phyloP scores from a whole-genome alignment of 2,329 filamentous ascomycete genomes.

The Beauveria pseudobassiana region DNA sequence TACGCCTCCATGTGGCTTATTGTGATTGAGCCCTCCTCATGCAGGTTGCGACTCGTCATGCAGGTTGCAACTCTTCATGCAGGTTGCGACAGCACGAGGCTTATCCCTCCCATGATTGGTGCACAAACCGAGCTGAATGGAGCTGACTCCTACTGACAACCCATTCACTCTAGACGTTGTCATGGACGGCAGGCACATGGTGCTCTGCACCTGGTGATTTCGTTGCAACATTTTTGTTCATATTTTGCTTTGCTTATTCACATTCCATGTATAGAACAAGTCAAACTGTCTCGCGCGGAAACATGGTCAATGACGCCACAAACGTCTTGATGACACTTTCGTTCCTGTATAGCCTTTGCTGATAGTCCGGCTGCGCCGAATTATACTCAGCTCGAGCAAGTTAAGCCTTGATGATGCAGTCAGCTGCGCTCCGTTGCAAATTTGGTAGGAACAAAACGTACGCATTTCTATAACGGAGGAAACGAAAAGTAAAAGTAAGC shows the following conservation, averaged over 20 bases:
- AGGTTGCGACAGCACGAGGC: neutral
- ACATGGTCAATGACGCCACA: neutral
- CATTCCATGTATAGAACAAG: neutral
- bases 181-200: neutral
- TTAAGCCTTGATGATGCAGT: constrained; percentile 1
- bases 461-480: neutral
- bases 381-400: neutral
- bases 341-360: neutral
- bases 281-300: neutral
- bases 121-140: neutral
- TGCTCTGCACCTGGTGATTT: neutral
- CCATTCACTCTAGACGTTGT: neutral
- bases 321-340: neutral
- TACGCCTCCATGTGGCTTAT: constrained; percentile 3
- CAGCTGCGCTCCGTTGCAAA: neutral
- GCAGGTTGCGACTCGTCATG: too few relatives aligned
- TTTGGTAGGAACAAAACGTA: neutral
- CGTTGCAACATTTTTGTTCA: neutral
- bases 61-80: neutral
- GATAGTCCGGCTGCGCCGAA: neutral
- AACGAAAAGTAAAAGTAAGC: neutral
- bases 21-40: neutral
- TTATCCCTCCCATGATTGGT: neutral
- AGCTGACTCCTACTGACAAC: neutral
- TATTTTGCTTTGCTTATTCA: neutral